phyloP scores from a whole-genome alignment of 805 yeast species.

The Yarrowia alimentaria region DNA sequence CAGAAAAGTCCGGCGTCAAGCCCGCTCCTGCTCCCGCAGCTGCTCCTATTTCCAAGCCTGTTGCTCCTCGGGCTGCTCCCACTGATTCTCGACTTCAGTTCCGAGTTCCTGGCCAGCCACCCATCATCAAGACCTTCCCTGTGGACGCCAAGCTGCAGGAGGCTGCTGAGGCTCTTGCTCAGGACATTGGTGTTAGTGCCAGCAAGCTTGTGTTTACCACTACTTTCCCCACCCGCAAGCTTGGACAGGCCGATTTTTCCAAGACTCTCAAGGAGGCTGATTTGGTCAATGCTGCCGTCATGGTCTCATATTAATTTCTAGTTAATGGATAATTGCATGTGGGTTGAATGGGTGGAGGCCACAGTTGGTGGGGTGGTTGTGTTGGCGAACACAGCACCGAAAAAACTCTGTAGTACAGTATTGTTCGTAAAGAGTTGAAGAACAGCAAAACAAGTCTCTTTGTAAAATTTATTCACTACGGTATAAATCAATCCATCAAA shows the following conservation, averaged over 20 bases:
- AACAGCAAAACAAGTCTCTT: too few species aligned
- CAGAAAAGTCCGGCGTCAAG: constrained; percentile 30
- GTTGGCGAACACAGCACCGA: too few species aligned
- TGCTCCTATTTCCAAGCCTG: constrained; percentile 23
- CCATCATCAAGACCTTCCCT: constrained; percentile 35
- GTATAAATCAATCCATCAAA: too few species aligned
- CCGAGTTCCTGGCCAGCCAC: constrained; percentile 33
- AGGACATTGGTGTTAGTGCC: constrained; percentile 33
- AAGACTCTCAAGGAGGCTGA: constrained; percentile 38
- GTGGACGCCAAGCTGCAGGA: constrained; percentile 36
- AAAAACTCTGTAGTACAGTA: too few species aligned
- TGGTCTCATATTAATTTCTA: constrained; percentile 30
- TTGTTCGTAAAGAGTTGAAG: too few species aligned
- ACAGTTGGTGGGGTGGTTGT: too few species aligned
- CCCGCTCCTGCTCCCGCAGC: constrained; percentile 31
- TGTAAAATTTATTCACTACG: too few species aligned
- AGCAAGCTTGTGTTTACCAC: constrained; percentile 34
- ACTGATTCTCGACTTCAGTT: constrained; percentile 35
- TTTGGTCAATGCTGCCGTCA: constrained; percentile 38
- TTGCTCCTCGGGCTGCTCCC: constrained; percentile 30
- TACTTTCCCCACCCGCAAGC: constrained; percentile 38
- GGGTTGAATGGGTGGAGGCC: too few species aligned
- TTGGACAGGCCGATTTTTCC: constrained; percentile 33
- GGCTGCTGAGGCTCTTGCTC: constrained; percentile 35
- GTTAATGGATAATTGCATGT: too few species aligned